These are phyloP conservation scores for Aegilops sharonensis DNA, from an alignment of 176 grass and related monocot species.

Conservation along the genomic window DNA sequence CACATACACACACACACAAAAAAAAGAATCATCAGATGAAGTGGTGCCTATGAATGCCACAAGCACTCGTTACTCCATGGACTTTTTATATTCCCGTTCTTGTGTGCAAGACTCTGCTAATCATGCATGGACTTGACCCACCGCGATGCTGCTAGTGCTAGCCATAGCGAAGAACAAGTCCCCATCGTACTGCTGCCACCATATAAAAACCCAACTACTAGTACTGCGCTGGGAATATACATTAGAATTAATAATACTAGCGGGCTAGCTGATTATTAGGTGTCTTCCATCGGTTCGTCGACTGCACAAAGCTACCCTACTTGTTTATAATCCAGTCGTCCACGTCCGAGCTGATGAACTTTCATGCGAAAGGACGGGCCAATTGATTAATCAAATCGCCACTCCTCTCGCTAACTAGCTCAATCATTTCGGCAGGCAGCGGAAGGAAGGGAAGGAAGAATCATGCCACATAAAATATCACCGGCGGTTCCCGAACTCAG, in stretches of 20 bases:
- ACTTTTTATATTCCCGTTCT: neutral
- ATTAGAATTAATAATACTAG: neutral
- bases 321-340: slow-evolving; percentile 19
- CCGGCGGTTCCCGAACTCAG: neutral
- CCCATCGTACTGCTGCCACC: neutral
- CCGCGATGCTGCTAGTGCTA: neutral
- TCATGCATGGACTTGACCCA: neutral
- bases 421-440: slow-evolving; percentile 6
- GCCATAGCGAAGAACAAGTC: neutral
- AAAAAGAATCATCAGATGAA: no score
- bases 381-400: neutral
- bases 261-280: neutral
- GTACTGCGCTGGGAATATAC: neutral
- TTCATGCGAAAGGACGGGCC: neutral
- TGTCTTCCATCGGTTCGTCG: neutral
- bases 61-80: neutral
- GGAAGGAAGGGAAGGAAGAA: neutral
- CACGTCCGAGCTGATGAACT: neutral
- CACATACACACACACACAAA: no score
- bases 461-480: neutral
- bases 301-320: neutral
- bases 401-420: neutral
- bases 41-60: neutral
- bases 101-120: neutral
- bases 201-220: neutral